Evolutionary conservation across 768 basidiomycete genomes (phyloP), one percentile per base, ranked within the genome.

Genomic region (Panaeolus cyanescens): DNA sequence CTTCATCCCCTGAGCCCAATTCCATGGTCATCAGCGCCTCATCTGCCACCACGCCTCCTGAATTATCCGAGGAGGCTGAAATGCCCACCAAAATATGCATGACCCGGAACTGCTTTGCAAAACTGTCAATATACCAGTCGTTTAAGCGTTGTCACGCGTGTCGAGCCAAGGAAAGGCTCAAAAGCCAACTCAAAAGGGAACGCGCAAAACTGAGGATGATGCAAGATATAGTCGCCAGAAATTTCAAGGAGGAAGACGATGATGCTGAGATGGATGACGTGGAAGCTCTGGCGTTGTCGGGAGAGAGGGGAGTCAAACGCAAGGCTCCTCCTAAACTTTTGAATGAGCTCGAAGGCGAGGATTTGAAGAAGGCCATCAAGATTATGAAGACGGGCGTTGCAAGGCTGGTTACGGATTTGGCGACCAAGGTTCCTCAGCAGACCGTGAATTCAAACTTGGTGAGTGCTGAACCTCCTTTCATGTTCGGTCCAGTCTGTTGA

Each of bases 381-480:
- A 25, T 54, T 45, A 71, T 72, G 66, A 72, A 70, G 60, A 62
- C 64, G 17, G 62, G 65, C 3, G 54, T 72, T 25, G 59, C 61
- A 32, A 54, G 57, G 3, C 30, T 42, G 1, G 59, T 65, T 13
- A 45, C 60, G 32, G 63, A 34, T 10, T 56, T 59, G 13, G 60
- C 10, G 4, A 59, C 17, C 10, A 55, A 59, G 0, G 55, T 32
- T n/a, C 42, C 33, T n/a, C 42, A 20, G 22, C 9, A 10, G 10
- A 32, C 37, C 5, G 36, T 30, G 25, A 50, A 53, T 20, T n/a
- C 31, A 32, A 17, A 45, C 22, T 3, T 28, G 25, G 50, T 39
- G 32, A 50, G 59, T 54, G 20, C 19, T 32, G 34, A 32, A 7
- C 53, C 32, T n/a, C 22, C 6, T 25, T 36, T 54, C 1, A 5